Base-by-base conservation (phyloP, 345 rosid species). In the Populus davidiana region DNA sequence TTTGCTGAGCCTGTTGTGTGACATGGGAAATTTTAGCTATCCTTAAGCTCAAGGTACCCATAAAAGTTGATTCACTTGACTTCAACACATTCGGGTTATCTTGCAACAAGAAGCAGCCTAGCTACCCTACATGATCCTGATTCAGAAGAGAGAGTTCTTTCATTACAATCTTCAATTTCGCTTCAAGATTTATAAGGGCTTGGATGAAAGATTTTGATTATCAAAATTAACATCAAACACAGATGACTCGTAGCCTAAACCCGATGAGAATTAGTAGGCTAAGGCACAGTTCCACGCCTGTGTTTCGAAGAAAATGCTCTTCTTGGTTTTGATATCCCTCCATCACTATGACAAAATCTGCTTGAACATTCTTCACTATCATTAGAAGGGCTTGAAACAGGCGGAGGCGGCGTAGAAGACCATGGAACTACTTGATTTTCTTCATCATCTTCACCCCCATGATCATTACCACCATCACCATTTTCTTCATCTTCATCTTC, bases 371-470 rank as follows among this genome's bases (percentile, higher is more conserved):
- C 88, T 74, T 77, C 79, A 23, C 85, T 79, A 23, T 86, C 78
- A 2, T 79, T 70, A 5, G 88, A 80, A 76, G 84, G 78, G 69
- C 72, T 77, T 4, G 83, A 70, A 68, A 33, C 70, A 16, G 80
- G 79, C 2, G 81, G 77, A 21, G 84, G 82, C 9, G 83, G 43
- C 12, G 76, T n/a, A 21, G 73, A 75, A 33, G 79, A 61, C 81
- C 81, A 75, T 1, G 90, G 92, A 73, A 89, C 90, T 35, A 89
- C 90, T 75, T 87, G 92, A 77, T 87, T 71, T 29, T 86, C 90
- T 70, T 81, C 85, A 3, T 86, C 88, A 1, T 73, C 86, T 2
- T 81, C 82, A 2, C 71, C 80, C 4, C 25, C 77, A 0, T 44
- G 80, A 7, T 21, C 78, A 21, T 43, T 77, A 0, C 8, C 29